Evolutionary conservation across 2,329 filamentous ascomycete species (phyloP).

Genomic region (Monilinia laxa): DNA sequence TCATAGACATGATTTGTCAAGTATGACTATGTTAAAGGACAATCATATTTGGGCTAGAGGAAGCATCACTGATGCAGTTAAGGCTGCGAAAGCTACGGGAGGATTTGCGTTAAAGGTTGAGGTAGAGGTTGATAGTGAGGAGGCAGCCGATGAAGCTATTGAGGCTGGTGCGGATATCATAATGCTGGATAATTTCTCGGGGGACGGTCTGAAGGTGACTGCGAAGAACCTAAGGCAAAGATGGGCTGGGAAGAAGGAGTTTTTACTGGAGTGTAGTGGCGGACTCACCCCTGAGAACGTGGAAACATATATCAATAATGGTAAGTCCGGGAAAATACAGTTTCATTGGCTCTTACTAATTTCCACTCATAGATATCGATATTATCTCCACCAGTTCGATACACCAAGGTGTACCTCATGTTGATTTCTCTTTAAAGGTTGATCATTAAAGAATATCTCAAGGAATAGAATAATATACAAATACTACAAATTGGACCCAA

Average conservation of each 20-base stretch:
- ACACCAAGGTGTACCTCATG: conserved; percentile 89
- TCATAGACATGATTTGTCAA: conserved; percentile 85
- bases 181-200: conserved; percentile 95
- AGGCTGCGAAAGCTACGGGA: conserved; percentile 76
- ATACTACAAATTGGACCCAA: not conserved
- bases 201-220: conserved; percentile 72
- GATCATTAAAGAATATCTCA: conserved; percentile 42
- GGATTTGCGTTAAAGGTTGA: conserved; percentile 94
- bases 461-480: not conserved
- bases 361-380: conserved; percentile 67
- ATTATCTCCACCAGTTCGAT: conserved; percentile 96
- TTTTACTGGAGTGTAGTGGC: conserved; percentile 89
- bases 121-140: conserved; percentile 88
- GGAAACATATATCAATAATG: conserved; percentile 71
- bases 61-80: conserved; percentile 82
- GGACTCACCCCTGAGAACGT: conserved; percentile 86
- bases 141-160: conserved; percentile 88
- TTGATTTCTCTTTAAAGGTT: conserved; percentile 97
- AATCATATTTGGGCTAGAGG: conserved; percentile 94
- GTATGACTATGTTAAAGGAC: conserved; percentile 99
- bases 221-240: conserved; percentile 74
- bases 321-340: conserved; percentile 46
- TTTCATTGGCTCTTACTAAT: conserved; percentile 14
- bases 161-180: conserved; percentile 88
- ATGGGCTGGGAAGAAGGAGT: conserved; percentile 72